Conservation (phyloP, 1,284 basidiomycete species). For the Microbotryum saponariae region DNA sequence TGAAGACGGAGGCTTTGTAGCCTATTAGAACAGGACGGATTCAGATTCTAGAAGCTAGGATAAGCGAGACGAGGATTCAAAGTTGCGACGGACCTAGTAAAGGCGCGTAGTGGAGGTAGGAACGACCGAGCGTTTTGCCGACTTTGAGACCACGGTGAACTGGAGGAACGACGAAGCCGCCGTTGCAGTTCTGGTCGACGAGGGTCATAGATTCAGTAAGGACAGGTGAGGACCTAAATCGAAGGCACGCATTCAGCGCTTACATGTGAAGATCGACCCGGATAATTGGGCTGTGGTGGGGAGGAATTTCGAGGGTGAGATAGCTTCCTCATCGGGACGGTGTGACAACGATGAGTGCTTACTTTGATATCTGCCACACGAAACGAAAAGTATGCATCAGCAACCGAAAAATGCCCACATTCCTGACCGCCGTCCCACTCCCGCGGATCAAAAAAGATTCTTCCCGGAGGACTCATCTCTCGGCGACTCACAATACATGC, state of each 20-base stretch:
- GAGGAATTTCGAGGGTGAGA: not conserved
- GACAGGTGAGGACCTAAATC: too few relatives aligned
- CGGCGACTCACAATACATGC: conserved; percentile 41
- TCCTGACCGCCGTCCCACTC: too few relatives aligned
- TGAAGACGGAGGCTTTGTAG: conserved; percentile 85
- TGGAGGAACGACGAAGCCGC: conserved; percentile 75
- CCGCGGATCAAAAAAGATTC: too few relatives aligned
- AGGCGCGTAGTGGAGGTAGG: conserved; percentile 75
- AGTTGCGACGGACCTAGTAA: conserved; percentile 45
- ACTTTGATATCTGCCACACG: too few relatives aligned
- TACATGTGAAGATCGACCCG: conserved; percentile 84
- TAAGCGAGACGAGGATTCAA: not conserved
- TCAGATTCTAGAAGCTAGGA: too few relatives aligned
- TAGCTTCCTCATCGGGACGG: too few relatives aligned
- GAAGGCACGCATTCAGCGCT: conserved; percentile 39
- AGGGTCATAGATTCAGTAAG: not conserved
- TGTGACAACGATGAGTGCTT: too few relatives aligned
- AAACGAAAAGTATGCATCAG: too few relatives aligned
- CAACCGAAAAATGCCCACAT: too few relatives aligned
- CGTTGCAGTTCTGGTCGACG: conserved; percentile 65
- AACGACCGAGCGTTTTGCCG: conserved; percentile 65
- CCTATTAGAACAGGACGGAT: conserved; percentile 39
- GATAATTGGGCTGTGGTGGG: conserved; percentile 65
- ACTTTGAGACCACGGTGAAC: conserved; percentile 60
- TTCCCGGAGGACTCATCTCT: too few relatives aligned